Evolutionary conservation across 2,329 filamentous ascomycete genomes (phyloP).

Genomic region (Colletotrichum ledebouriae): DNA sequence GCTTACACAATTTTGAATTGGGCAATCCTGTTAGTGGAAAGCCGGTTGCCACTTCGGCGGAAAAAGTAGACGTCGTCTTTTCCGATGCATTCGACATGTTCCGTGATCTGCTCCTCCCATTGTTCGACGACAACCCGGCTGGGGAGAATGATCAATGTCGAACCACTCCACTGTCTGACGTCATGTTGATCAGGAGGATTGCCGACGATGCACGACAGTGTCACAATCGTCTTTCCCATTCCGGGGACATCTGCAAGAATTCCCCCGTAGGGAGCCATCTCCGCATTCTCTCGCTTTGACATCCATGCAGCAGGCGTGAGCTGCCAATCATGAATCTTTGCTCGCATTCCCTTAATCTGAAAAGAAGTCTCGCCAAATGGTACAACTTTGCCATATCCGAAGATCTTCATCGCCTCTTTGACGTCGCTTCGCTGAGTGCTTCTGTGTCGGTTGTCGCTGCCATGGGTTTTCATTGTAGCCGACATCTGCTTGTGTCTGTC

Average conservation of each 20-base stretch:
- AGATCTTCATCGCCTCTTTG: background rate
- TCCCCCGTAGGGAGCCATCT: conserved; percentile 60
- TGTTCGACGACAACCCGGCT: conserved; percentile 34
- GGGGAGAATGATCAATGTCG: conserved; percentile 52
- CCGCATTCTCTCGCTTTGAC: conserved; percentile 59
- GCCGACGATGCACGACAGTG: conserved; percentile 51
- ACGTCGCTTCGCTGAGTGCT: background rate
- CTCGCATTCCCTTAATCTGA: background rate
- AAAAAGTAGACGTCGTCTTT: background rate
- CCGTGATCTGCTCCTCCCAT: conserved; percentile 26
- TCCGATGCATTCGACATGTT: background rate
- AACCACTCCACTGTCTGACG: conserved; percentile 49
- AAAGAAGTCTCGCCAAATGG: background rate
- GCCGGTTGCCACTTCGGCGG: too few relatives aligned
- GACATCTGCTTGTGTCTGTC: background rate
- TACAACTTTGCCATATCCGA: background rate
- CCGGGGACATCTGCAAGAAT: conserved; percentile 68
- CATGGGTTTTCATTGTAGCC: background rate
- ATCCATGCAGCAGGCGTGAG: conserved; percentile 67
- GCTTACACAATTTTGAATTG: background rate
- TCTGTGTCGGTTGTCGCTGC: background rate
- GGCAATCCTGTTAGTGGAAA: too few relatives aligned
- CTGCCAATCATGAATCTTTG: conserved; percentile 50
- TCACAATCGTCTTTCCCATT: background rate
- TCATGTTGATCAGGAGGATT: conserved; percentile 58